Evolutionary conservation across 148 eudicot genomes (phyloP).

Genomic region (Cornus florida): DNA sequence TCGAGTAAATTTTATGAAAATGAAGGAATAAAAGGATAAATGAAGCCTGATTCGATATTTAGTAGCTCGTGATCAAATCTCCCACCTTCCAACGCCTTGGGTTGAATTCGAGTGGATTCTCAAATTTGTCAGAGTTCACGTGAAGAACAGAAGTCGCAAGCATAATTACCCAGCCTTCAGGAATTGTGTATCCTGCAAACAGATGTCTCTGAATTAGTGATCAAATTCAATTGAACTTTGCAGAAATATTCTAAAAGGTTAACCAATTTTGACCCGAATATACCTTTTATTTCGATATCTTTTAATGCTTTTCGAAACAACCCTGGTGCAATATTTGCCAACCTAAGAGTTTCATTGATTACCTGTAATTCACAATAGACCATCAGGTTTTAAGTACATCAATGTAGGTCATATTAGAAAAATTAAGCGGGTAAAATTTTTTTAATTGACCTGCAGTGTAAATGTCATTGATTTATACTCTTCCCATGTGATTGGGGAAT

Average conservation of each 20-base stretch:
- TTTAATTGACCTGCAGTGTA: conserved; percentile 41
- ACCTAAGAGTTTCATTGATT: conserved; percentile 30
- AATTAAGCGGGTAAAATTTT: background rate
- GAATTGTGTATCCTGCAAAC: conserved; percentile 34
- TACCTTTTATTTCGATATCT: conserved; percentile 30
- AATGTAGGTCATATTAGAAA: background rate
- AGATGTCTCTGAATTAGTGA: background rate
- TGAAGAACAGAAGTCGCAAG: conserved; percentile 23
- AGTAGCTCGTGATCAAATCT: background rate
- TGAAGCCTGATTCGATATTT: background rate
- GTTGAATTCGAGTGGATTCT: conserved; percentile 29
- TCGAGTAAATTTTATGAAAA: too few species aligned
- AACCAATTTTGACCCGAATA: too few species aligned
- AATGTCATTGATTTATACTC: conserved; percentile 70
- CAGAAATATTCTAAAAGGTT: too few species aligned
- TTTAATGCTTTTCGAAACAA: conserved; percentile 23
- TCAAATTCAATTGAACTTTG: background rate
- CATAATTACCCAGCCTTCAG: conserved; percentile 31
- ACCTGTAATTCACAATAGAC: conserved; percentile 13
- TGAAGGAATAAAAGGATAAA: background rate
- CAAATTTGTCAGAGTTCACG: conserved; percentile 16
- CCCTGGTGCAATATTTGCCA: conserved; percentile 29
- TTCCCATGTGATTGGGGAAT: conserved; percentile 46
- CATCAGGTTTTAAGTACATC: background rate
- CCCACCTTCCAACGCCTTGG: conserved; percentile 36